Evolutionary conservation across 2,329 filamentous ascomycete genomes (phyloP).

Genomic region (Fusarium solani-melongenae): DNA sequence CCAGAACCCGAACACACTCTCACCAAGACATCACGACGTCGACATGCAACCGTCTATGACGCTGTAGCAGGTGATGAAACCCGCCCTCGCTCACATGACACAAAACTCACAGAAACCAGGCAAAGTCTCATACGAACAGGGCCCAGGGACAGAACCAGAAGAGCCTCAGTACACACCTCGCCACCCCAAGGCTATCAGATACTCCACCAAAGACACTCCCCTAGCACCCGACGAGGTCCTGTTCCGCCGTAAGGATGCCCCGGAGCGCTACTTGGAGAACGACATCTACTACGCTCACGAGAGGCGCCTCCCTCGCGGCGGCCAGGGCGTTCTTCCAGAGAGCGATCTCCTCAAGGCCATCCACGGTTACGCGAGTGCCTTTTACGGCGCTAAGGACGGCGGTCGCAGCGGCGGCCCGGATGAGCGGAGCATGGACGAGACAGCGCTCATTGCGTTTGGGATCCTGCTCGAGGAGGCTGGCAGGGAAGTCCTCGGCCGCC

Average conservation of each 20-base stretch:
- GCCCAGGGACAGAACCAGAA: slow-evolving; percentile 38
- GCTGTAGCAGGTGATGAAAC: slow-evolving; percentile 71
- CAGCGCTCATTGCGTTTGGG: slow-evolving; percentile 79
- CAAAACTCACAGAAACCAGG: slow-evolving; percentile 45
- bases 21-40: slow-evolving; percentile 38
- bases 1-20: slow-evolving; percentile 15
- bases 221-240: slow-evolving; percentile 77
- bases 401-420: slow-evolving; percentile 26
- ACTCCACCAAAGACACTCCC: slow-evolving; percentile 43
- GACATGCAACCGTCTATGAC: slow-evolving; percentile 73
- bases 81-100: slow-evolving; percentile 1
- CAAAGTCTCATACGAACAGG: slow-evolving; percentile 43
- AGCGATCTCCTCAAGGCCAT: slow-evolving; percentile 76
- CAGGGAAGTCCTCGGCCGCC: slow-evolving; percentile 68
- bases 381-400: slow-evolving; percentile 63
- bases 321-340: slow-evolving; percentile 67
- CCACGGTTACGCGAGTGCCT: slow-evolving; percentile 75
- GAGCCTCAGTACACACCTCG: slow-evolving; percentile 20
- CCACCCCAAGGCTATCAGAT: slow-evolving; percentile 33
- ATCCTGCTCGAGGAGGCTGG: slow-evolving; percentile 79
- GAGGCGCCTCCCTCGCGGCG: slow-evolving; percentile 59
- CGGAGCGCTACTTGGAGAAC: slow-evolving; percentile 74
- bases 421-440: slow-evolving; percentile 79
- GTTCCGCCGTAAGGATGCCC: slow-evolving; percentile 73
- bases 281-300: slow-evolving; percentile 78